These are phyloP conservation scores for Cercospora sp. DNA, from an alignment of 2,329 filamentous ascomycete species.

Conservation along the genomic window DNA sequence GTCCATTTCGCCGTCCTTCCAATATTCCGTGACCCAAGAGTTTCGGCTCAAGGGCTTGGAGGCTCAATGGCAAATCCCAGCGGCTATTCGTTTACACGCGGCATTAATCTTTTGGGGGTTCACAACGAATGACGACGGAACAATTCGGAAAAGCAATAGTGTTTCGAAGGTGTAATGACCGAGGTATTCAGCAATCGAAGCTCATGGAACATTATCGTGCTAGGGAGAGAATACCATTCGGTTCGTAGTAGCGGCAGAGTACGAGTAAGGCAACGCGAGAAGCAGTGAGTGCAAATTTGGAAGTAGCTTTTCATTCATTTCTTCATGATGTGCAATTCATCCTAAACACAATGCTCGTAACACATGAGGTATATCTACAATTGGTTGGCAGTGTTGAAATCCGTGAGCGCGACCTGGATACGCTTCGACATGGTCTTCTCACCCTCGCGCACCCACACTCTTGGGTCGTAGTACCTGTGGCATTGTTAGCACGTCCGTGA, in stretches of 20 bases:
- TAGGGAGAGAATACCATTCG: not conserved
- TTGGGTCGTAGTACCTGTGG: conserved; percentile 61
- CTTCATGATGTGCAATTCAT: conserved; percentile 5
- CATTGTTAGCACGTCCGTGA: conserved; percentile 28
- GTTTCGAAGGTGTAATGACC: conserved; percentile 10
- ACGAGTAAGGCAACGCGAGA: not conserved
- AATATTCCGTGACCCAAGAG: not conserved
- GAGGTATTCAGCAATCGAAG: conserved; percentile 3
- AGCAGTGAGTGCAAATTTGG: not conserved
- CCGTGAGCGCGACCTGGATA: conserved; percentile 75
- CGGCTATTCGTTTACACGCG: conserved; percentile 9
- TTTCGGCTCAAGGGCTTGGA: not conserved
- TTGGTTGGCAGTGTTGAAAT: conserved; percentile 85
- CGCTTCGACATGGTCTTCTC: conserved; percentile 94
- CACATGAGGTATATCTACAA: conserved; percentile 54
- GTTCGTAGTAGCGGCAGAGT: not conserved
- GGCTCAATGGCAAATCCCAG: not conserved
- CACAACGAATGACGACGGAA: not conserved
- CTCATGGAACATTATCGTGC: not conserved
- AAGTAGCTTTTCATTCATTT: conserved; percentile 12
- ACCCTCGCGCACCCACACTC: conserved; percentile 93
- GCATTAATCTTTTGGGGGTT: not conserved
- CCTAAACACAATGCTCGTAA: conserved; percentile 6
- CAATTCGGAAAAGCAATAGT: not conserved
- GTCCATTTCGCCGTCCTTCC: not conserved